A percentile compares a stretch with the other conserved stretches of the same genome.
Conservation (phyloP, 2,329 filamentous ascomycete genomes). For the Cercospora sesami region DNA sequence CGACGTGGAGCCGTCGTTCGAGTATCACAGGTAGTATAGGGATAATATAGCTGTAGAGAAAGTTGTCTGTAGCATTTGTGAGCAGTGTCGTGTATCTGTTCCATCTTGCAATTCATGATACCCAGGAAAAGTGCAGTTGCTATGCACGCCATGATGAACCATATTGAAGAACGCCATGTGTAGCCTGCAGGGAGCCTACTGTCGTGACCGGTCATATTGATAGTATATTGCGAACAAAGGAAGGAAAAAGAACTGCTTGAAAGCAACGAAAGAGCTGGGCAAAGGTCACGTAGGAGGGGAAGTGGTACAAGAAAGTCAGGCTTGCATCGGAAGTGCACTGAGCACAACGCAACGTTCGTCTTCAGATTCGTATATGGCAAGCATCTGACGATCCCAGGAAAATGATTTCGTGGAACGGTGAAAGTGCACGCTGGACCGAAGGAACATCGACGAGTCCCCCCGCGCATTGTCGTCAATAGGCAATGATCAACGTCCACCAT, state of each 20-base stretch:
- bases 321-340: background rate
- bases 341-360: background rate
- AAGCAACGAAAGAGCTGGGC: background rate
- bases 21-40: slow-evolving; percentile 28
- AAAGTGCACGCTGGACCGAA: background rate
- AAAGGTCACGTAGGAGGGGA: background rate
- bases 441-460: background rate
- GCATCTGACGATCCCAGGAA: background rate
- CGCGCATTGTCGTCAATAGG: background rate
- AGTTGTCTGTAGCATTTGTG: slow-evolving; percentile 20
- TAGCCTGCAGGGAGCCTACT: slow-evolving; percentile 5
- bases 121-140: background rate
- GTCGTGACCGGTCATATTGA: slow-evolving; percentile 32
- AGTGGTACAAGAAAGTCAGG: background rate
- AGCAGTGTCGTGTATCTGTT: background rate
- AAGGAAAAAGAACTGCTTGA: background rate
- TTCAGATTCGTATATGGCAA: background rate
- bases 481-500: background rate
- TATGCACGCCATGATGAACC: slow-evolving; percentile 1
- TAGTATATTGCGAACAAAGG: background rate
- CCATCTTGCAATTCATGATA: background rate
- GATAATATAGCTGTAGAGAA: slow-evolving; percentile 26
- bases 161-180: slow-evolving; percentile 3
- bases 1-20: slow-evolving; percentile 19
- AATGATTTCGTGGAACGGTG: background rate